These are phyloP conservation scores for Diaporthe australafricana DNA, from an alignment of 2,329 filamentous ascomycete genomes.

Conservation along the genomic window DNA sequence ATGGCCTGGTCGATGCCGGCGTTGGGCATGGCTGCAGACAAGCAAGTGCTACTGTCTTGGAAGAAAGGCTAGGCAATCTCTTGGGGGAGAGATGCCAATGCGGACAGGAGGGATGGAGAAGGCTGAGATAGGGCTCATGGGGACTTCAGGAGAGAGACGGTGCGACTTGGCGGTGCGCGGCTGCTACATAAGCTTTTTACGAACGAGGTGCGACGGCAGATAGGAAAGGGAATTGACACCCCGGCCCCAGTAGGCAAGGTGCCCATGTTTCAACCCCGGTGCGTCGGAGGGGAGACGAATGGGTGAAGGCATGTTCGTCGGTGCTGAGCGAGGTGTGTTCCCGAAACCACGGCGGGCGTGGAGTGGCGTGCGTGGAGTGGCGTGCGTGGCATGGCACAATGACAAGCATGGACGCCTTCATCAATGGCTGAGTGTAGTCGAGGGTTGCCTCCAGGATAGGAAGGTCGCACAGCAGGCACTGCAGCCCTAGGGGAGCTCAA, in stretches of 20 bases:
- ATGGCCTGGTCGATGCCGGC: conserved; percentile 39
- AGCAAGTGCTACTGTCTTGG: conserved; percentile 3
- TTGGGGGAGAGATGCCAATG: background rate
- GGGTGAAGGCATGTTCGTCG: background rate
- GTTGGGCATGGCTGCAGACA: conserved; percentile 17
- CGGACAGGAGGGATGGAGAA: background rate
- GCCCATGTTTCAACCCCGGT: background rate
- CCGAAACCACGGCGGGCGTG: background rate
- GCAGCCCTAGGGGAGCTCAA: background rate
- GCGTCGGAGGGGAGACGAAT: background rate
- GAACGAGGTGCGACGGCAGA: background rate
- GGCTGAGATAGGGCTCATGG: background rate
- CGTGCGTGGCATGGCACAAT: no score
- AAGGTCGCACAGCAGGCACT: background rate
- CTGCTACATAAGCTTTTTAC: conserved; percentile 15
- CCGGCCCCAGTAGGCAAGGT: background rate
- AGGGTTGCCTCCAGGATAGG: conserved; percentile 3
- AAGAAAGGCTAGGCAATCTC: conserved; percentile 8
- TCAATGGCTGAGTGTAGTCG: background rate
- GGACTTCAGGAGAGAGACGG: background rate
- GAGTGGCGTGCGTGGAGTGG: background rate
- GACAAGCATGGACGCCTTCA: no score
- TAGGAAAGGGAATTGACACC: background rate
- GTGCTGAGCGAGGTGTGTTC: background rate
- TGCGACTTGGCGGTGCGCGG: background rate